A percentile compares a stretch with the other conserved stretches of the same genome.
These are phyloP conservation scores for Strigomonas galati DNA, from an alignment of 208 protist genomes.

Conservation along the genomic window DNA sequence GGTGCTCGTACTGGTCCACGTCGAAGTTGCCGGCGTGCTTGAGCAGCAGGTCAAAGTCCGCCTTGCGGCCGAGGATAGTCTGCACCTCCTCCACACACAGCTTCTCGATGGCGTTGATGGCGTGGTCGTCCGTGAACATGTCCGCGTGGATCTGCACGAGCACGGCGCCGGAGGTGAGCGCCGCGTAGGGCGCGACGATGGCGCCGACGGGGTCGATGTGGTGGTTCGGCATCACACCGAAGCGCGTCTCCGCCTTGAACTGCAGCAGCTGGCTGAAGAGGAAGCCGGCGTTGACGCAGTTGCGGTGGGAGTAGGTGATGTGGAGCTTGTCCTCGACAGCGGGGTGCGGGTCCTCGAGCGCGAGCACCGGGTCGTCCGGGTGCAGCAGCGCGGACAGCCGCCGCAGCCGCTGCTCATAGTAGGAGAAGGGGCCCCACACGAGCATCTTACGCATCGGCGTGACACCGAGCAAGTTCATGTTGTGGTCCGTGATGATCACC, in stretches of 20 bases:
- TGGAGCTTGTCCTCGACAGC: conserved; percentile 85
- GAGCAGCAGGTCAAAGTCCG: conserved; percentile 83
- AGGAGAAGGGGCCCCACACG: conserved; percentile 89
- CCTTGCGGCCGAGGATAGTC: conserved; percentile 71
- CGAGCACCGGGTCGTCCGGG: conserved; percentile 87
- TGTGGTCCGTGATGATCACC: conserved; percentile 90
- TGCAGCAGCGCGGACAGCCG: conserved; percentile 85
- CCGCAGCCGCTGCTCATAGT: conserved; percentile 89
- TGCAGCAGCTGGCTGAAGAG: conserved; percentile 77
- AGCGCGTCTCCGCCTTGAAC: conserved; percentile 84
- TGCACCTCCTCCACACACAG: conserved; percentile 87
- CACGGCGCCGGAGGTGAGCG: conserved; percentile 82
- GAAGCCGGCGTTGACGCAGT: conserved; percentile 89
- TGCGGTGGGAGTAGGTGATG: conserved; percentile 84
- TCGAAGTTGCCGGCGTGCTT: conserved; percentile 89
- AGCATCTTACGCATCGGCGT: conserved; percentile 90
- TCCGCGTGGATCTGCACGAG: conserved; percentile 85
- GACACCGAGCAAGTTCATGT: conserved; percentile 89
- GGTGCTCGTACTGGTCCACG: conserved; percentile 81
- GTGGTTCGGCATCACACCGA: conserved; percentile 89
- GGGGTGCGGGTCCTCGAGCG: conserved; percentile 79
- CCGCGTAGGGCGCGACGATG: conserved; percentile 86
- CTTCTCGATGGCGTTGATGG: conserved; percentile 89
- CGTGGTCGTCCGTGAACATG: conserved; percentile 90
- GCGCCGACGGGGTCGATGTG: conserved; percentile 79